A percentile compares a stretch with the other conserved stretches of the same genome.
Evolutionary conservation across 2,329 filamentous ascomycete genomes (phyloP).

Genomic region (Ascochyta clinopodiicola): DNA sequence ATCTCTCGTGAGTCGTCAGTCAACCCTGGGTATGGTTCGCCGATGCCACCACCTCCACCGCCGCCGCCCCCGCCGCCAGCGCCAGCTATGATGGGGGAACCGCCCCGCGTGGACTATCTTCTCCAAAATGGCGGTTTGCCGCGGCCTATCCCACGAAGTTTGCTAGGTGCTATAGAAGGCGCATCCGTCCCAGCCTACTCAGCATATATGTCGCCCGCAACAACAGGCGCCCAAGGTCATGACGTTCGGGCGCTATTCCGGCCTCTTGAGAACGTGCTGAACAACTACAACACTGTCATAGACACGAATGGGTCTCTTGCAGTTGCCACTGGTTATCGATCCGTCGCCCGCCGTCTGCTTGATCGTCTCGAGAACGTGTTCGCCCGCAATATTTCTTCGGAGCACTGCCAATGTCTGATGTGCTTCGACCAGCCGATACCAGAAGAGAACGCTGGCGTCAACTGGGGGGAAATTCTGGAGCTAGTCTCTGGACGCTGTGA

Average conservation of each 20-base stretch:
- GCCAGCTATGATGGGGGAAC: conserved; percentile 67
- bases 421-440: conserved; percentile 63
- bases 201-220: conserved; percentile 61
- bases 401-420: conserved; percentile 86
- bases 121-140: conserved; percentile 85
- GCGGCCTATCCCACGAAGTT: conserved; percentile 73
- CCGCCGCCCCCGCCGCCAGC: conserved; percentile 71
- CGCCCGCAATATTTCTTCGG: conserved; percentile 84
- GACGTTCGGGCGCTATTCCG: conserved; percentile 79
- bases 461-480: conserved; percentile 95
- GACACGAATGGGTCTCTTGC: conserved; percentile 86
- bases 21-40: conserved; percentile 54
- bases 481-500: conserved; percentile 88
- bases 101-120: conserved; percentile 89
- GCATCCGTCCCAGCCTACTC: conserved; percentile 66
- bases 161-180: conserved; percentile 69
- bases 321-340: conserved; percentile 93
- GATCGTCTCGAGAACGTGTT: conserved; percentile 95
- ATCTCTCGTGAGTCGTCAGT: conserved; percentile 41
- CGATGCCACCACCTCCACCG: conserved; percentile 60
- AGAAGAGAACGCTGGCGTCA: conserved; percentile 69
- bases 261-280: conserved; percentile 80
- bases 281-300: conserved; percentile 85
- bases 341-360: conserved; percentile 86
- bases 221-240: conserved; percentile 48